Conservation (phyloP, 169 alveolate genomes). For the Eimeria necatrix region DNA sequence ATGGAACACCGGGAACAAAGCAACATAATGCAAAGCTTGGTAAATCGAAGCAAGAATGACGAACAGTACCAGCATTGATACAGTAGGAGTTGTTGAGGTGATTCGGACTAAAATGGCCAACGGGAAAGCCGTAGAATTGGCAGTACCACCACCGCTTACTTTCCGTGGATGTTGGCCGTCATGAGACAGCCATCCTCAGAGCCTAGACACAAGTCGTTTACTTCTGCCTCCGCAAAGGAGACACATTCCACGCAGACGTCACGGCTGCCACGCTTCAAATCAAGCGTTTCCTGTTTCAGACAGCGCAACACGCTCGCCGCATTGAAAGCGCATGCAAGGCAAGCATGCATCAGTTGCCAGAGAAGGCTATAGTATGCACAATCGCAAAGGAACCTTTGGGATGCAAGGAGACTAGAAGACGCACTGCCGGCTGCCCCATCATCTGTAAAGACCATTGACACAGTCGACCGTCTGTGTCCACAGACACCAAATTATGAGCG, state of each 20-base stretch:
- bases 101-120: no score
- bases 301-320: no score
- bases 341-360: no score
- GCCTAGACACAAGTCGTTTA: constrained; percentile 26
- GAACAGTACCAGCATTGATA: no score
- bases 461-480: constrained; percentile 93
- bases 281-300: constrained; percentile 48
- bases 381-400: no score
- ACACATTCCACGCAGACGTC: constrained; percentile 65
- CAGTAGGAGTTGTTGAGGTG: no score
- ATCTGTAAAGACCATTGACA: constrained; percentile 94
- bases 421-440: constrained; percentile 89
- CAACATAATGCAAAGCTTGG: no score
- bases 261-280: constrained; percentile 50
- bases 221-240: constrained; percentile 48
- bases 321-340: no score
- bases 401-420: background rate
- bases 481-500: constrained; percentile 93
- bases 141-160: background rate
- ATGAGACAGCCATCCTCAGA: constrained; percentile 48
- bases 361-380: no score
- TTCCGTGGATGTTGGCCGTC: constrained; percentile 70
- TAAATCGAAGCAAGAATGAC: no score
- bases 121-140: background rate
- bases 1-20: no score